A percentile compares a stretch with the other conserved stretches of the same genome.
Evolutionary conservation across 495 filamentous ascomycete genomes (phyloP).

Genomic region (Penicillium alfredii): DNA sequence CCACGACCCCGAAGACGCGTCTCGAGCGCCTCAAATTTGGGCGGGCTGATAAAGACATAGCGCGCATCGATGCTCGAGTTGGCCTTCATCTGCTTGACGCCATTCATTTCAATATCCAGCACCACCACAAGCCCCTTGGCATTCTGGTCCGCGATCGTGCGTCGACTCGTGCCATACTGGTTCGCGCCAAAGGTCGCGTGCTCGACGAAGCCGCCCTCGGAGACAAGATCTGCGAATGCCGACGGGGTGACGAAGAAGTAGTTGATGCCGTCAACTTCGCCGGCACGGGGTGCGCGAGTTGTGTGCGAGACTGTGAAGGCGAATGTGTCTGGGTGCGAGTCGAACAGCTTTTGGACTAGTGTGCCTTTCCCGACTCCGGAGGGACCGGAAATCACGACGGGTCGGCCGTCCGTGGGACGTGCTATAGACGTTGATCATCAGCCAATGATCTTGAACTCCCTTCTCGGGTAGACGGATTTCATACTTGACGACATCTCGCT

Average conservation of each 20-base stretch:
- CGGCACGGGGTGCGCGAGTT: constrained; percentile 63
- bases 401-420: constrained; percentile 32
- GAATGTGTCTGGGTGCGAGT: constrained; percentile 61
- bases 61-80: constrained; percentile 55
- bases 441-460: no score
- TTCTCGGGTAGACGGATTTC: no score
- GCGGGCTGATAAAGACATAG: constrained; percentile 75
- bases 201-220: constrained; percentile 68
- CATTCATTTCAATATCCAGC: constrained; percentile 78
- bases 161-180: constrained; percentile 71
- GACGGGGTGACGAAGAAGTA: constrained; percentile 70
- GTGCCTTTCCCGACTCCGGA: constrained; percentile 81
- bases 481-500: no score
- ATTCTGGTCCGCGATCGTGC: constrained; percentile 63
- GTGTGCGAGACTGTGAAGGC: constrained; percentile 65
- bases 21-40: constrained; percentile 62
- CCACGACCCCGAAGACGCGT: constrained; percentile 65
- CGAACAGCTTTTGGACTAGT: constrained; percentile 61
- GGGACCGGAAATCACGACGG: constrained; percentile 78
- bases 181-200: constrained; percentile 72
- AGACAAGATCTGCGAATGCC: constrained; percentile 57
- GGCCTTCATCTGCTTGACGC: constrained; percentile 80
- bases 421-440: not conserved
- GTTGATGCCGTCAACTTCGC: constrained; percentile 63
- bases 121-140: constrained; percentile 46